Conservation (phyloP, 257 asterid species). For the Ilex aquifolium region DNA sequence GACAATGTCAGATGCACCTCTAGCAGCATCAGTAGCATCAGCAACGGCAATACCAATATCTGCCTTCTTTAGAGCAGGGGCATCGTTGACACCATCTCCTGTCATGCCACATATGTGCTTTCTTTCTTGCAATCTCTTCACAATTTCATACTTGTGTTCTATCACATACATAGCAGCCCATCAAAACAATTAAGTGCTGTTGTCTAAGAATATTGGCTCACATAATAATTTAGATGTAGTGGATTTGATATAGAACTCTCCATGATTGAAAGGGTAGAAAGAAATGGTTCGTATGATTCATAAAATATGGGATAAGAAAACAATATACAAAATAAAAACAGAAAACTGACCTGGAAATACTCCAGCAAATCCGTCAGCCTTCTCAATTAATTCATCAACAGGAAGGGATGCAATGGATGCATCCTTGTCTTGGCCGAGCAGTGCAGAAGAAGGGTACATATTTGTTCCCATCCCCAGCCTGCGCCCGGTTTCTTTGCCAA, state of each 20-base stretch:
- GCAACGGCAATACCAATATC: not conserved
- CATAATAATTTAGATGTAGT: too few species aligned
- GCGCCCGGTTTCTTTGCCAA: not conserved
- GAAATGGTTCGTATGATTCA: too few species aligned
- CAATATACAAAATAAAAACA: not conserved
- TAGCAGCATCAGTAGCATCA: not conserved
- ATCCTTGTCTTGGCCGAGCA: not conserved
- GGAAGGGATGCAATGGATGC: not conserved
- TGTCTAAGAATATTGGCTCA: too few species aligned
- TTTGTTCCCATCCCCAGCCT: not conserved
- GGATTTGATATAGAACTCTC: too few species aligned
- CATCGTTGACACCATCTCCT: not conserved
- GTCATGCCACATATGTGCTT: not conserved
- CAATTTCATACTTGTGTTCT: not conserved
- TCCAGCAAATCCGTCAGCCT: not conserved
- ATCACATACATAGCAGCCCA: not conserved
- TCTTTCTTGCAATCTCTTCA: not conserved
- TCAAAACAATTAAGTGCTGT: not conserved
- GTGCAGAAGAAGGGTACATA: not conserved
- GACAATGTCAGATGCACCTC: too few species aligned
- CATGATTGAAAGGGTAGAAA: too few species aligned
- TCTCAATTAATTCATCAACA: not conserved
- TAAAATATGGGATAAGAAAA: too few species aligned
- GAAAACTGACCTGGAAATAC: conserved; percentile 1
- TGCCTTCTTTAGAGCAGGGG: not conserved